Conservation (phyloP, 2,329 filamentous ascomycete genomes). For the Cyclaneusma minus region DNA sequence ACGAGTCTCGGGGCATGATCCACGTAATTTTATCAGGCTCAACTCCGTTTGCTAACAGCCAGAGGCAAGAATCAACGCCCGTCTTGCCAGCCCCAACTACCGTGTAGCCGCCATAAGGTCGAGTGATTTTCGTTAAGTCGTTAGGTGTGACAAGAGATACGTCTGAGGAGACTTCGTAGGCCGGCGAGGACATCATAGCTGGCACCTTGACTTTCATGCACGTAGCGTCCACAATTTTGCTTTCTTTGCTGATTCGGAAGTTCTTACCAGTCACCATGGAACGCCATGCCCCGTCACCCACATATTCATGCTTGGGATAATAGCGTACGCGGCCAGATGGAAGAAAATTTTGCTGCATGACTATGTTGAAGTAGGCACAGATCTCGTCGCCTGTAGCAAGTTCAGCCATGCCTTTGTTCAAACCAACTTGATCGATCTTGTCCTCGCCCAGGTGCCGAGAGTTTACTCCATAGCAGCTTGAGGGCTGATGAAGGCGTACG, state of each 20-base stretch:
- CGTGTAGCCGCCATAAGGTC: conserved; percentile 1
- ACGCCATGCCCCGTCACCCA: conserved; percentile 1
- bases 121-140: conserved; percentile 1
- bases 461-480: conserved; percentile 1
- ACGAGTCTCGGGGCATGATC: conserved; percentile 1
- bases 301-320: conserved; percentile 1
- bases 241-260: neutral
- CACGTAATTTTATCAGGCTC: conserved; percentile 1
- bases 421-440: no score
- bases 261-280: conserved; percentile 1
- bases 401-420: conserved; percentile 1
- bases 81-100: conserved; percentile 1
- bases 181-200: conserved; percentile 1
- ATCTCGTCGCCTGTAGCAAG: conserved; percentile 1
- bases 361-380: conserved; percentile 1
- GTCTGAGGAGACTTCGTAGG: neutral
- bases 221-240: neutral
- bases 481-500: conserved; percentile 1
- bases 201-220: conserved; percentile 1
- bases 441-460: neutral
- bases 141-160: conserved; percentile 1
- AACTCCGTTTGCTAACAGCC: conserved; percentile 1
- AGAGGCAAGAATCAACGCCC: conserved; percentile 1
- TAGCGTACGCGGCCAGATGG: conserved; percentile 1
- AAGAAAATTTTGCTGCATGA: neutral